phyloP scores from a whole-genome alignment of 1,284 basidiomycete genomes.

The Baeospora myosura region DNA sequence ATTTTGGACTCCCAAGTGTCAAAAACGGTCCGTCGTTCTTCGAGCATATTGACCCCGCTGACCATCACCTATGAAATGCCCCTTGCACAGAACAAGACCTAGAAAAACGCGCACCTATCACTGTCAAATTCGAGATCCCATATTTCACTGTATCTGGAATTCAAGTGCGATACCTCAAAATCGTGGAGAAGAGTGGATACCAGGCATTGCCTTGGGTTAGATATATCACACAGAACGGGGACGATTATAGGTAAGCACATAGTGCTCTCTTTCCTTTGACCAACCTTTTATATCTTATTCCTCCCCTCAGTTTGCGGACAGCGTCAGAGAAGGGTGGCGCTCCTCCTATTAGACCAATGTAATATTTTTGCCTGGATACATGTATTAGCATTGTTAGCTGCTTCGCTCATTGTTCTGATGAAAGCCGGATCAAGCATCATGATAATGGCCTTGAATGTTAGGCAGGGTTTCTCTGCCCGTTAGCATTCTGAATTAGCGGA shows the following conservation, averaged over 20 bases:
- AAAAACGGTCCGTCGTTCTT: constrained; percentile 55
- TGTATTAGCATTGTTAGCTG: background rate
- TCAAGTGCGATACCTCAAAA: constrained; percentile 79
- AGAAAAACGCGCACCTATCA: constrained; percentile 90
- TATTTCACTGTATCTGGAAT: constrained; percentile 98
- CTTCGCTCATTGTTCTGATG: background rate
- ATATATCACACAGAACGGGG: constrained; percentile 94
- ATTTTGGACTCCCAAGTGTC: constrained; percentile 90
- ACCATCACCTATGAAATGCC: constrained; percentile 1
- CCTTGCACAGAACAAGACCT: constrained; percentile 61
- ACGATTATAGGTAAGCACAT: constrained; percentile 87
- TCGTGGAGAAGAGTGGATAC: constrained; percentile 97
- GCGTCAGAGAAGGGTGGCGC: constrained; percentile 14
- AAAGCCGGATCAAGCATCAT: background rate
- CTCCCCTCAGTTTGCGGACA: constrained; percentile 7
- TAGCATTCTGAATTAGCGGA: background rate
- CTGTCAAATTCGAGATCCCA: constrained; percentile 96
- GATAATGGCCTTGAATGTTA: background rate
- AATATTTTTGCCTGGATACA: background rate
- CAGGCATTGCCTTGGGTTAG: constrained; percentile 89
- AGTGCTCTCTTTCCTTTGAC: constrained; percentile 1
- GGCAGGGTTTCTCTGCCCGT: background rate
- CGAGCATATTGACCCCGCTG: background rate
- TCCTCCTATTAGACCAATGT: constrained; percentile 10
- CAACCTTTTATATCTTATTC: background rate